Conservation (phyloP, 345 rosid genomes). For the Salix caprea region DNA sequence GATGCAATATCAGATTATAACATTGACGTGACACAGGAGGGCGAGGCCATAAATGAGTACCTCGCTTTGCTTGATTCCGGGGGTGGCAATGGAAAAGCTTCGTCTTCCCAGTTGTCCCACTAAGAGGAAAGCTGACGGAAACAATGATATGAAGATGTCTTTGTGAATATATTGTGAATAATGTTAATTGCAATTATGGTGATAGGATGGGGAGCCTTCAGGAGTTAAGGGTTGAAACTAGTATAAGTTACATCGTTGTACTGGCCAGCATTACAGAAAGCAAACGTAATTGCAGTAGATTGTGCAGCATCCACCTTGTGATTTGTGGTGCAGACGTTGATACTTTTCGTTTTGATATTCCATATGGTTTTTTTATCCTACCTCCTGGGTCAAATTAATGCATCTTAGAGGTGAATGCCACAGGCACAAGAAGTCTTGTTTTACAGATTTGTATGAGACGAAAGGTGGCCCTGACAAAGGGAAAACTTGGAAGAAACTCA, state of each 20-base stretch:
- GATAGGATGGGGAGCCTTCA: neutral
- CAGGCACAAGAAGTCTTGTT: neutral
- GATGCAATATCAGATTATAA: conserved; percentile 75
- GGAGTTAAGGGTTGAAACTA: neutral
- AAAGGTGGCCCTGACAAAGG: neutral
- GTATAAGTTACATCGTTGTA: neutral
- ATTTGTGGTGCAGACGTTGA: neutral
- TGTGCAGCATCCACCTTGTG: neutral
- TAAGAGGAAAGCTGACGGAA: neutral
- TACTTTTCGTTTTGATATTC: neutral
- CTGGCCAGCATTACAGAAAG: neutral
- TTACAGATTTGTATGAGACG: neutral
- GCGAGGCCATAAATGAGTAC: conserved; percentile 68
- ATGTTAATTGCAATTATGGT: neutral
- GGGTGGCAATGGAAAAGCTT: conserved; percentile 20
- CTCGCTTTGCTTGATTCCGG: conserved; percentile 50
- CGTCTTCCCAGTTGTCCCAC: conserved; percentile 1
- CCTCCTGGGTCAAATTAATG: neutral
- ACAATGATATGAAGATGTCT: neutral
- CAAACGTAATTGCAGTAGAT: neutral
- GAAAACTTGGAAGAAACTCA: neutral
- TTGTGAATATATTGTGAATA: conserved; percentile 8
- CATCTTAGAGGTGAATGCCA: neutral
- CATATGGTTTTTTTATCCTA: no score
- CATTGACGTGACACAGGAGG: conserved; percentile 62